phyloP scores from a whole-genome alignment of 306 rosid genomes.

The Fragaria iinumae region DNA sequence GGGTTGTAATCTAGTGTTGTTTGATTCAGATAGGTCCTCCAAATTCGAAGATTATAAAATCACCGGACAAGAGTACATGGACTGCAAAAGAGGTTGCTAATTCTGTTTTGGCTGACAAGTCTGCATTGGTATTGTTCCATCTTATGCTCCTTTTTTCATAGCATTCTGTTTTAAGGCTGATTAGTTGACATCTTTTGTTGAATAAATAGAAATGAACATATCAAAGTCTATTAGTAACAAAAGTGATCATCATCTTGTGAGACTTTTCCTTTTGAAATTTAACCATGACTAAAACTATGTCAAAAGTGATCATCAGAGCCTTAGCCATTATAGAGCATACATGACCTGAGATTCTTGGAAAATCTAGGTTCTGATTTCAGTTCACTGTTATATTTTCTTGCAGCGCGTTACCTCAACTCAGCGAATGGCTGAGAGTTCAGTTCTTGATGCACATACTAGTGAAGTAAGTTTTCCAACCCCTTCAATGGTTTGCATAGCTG shows the following conservation, averaged over 20 bases:
- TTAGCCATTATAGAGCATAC: background rate
- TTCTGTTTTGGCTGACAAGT: conserved; percentile 90
- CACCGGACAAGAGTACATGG: conserved; percentile 83
- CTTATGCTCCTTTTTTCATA: background rate
- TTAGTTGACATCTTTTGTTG: background rate
- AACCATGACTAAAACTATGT: background rate
- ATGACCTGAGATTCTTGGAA: background rate
- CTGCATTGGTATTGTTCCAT: conserved; percentile 67
- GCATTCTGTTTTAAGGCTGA: background rate
- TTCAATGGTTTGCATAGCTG: background rate
- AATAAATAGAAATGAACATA: background rate
- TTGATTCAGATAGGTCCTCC: conserved; percentile 94
- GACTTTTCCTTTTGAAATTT: background rate
- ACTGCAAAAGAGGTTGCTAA: conserved; percentile 88
- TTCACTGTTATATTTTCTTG: conserved; percentile 23
- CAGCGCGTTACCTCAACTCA: conserved; percentile 95
- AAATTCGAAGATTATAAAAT: conserved; percentile 61
- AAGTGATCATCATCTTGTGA: background rate
- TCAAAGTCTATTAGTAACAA: background rate
- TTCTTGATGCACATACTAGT: conserved; percentile 75
- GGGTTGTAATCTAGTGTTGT: conserved; percentile 34
- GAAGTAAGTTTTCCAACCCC: conserved; percentile 53
- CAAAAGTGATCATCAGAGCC: background rate
- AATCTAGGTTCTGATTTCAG: background rate
- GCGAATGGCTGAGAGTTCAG: conserved; percentile 91